Conservation (phyloP, 1,139 yeast species). For the Torulaspora pretoriensis region DNA sequence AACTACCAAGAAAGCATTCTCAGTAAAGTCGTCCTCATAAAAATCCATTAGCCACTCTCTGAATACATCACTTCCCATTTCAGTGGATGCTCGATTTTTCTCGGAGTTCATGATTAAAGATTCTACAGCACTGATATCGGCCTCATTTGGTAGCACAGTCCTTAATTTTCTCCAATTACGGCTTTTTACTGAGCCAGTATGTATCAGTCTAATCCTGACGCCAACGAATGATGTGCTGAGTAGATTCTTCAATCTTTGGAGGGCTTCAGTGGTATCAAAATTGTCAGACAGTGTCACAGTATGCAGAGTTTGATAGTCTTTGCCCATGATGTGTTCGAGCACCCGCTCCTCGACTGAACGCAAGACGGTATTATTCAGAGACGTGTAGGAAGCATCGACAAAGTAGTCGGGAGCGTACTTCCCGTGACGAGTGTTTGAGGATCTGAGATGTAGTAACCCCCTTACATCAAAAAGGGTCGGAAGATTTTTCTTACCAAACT, state of each 20-base stretch:
- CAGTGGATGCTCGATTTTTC: not conserved
- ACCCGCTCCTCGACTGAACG: slow-evolving; percentile 15
- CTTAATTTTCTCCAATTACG: slow-evolving; percentile 22
- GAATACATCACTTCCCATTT: slow-evolving; percentile 7
- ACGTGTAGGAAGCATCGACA: slow-evolving; percentile 30
- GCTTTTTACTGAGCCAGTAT: slow-evolving; percentile 21
- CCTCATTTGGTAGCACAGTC: slow-evolving; percentile 4
- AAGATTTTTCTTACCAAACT: slow-evolving; percentile 5
- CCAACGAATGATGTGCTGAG: slow-evolving; percentile 26
- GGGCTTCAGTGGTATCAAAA: slow-evolving; percentile 22
- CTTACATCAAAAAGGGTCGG: slow-evolving; percentile 22
- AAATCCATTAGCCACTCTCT: slow-evolving; percentile 30
- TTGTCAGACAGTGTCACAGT: slow-evolving; percentile 34
- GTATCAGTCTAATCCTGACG: slow-evolving; percentile 30
- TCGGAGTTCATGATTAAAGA: slow-evolving; percentile 2
- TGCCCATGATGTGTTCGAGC: slow-evolving; percentile 16
- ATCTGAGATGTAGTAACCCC: slow-evolving; percentile 31
- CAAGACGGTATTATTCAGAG: slow-evolving; percentile 21
- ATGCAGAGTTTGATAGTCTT: slow-evolving; percentile 26
- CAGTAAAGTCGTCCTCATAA: slow-evolving; percentile 11
- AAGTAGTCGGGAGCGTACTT: slow-evolving; percentile 34
- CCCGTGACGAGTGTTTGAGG: slow-evolving; percentile 27
- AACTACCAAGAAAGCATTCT: slow-evolving; percentile 23
- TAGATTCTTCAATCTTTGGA: slow-evolving; percentile 23
- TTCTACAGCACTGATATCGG: slow-evolving; percentile 1